Evolutionary conservation across 1,284 basidiomycete species (phyloP), one percentile per base, ranked within the genome.

Genomic region (Thecaphora thlaspeos): DNA sequence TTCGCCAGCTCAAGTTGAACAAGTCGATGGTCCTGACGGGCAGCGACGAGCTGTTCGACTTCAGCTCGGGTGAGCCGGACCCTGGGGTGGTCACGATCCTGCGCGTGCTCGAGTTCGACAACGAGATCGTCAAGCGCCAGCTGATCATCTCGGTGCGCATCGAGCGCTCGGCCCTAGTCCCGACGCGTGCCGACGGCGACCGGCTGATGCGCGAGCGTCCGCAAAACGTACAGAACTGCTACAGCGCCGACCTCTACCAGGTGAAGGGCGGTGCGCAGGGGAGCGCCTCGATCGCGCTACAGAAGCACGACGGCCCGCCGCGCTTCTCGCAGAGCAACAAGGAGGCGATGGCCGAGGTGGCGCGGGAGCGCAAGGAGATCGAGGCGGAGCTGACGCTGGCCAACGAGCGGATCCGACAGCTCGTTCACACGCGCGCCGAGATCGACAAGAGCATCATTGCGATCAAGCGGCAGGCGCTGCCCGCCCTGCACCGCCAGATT

Each of bases 101-200:
- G 26, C 87, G 91, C 21, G 88, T 87, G n/a, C 82, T 96, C 5
- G 85, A 89, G 89, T 82, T 94, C 64, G 82, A 84, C 15, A 82
- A 94, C 65, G 83, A 84, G 41, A 86, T 86, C 51, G 88, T 93
- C 3, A 81, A 86, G 24, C 89, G 91, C 43, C 82, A 93, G 46
- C 79, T 98, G 36, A 87, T 97, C 79, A 90, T 91, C 76, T 80
- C 82, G 37, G 79, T 79, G 19, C 80, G 79, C 39, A 89, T 96
- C 49, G 94, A 98, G 77, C 81, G 82, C 17, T 83, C 82, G 2
- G 79, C 90, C 3, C 82, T 97, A 12, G 85, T 87, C 15, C 48
- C 51, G 21, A 40, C 43, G 34, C 73, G 75, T 54, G 53, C 41
- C 14, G 60, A 70, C 8, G 75, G 72, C 24, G 72, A 76, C 46